Percentiles rank a stretch among this genome's conserved stretches.
Evolutionary conservation across 2,329 filamentous ascomycete species (phyloP).

Genomic region (Elsinoe fawcettii): DNA sequence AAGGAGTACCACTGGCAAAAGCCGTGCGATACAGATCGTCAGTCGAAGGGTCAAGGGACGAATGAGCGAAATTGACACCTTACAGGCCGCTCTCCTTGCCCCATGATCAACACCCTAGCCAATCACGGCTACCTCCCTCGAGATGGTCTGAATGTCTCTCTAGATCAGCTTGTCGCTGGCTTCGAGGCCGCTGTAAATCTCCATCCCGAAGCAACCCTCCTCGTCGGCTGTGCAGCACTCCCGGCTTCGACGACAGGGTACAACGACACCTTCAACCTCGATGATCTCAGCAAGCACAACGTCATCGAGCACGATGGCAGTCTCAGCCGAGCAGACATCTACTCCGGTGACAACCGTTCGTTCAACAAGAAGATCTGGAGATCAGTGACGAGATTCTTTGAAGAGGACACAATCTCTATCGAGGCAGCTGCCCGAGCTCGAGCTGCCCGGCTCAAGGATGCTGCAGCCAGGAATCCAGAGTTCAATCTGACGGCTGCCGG

Average conservation of each 20-base stretch:
- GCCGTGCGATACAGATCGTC: neutral
- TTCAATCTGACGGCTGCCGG: constrained; percentile 30
- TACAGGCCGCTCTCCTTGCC: constrained; percentile 25
- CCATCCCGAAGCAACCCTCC: neutral
- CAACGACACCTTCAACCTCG: neutral
- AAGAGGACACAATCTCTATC: constrained; percentile 24
- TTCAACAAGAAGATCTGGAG: constrained; percentile 31
- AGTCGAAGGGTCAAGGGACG: neutral
- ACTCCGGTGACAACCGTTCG: constrained; percentile 29
- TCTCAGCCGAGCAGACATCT: constrained; percentile 29
- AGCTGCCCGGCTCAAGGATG: constrained; percentile 26
- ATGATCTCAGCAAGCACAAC: constrained; percentile 12
- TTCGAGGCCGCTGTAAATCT: constrained; percentile 5
- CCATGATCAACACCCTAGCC: constrained; percentile 22
- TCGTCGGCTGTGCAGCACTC: neutral
- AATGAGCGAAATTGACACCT: neutral
- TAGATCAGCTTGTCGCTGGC: neutral
- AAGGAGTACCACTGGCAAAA: neutral
- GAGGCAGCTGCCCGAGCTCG: constrained; percentile 25
- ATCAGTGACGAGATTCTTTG: constrained; percentile 24
- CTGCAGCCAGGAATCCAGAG: constrained; percentile 25
- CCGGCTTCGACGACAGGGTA: neutral
- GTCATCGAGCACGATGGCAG: constrained; percentile 12
- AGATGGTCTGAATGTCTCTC: constrained; percentile 17
- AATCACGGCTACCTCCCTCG: constrained; percentile 24